Evolutionary conservation across 1,284 basidiomycete species (phyloP).

Genomic region (Puccinia horiana): DNA sequence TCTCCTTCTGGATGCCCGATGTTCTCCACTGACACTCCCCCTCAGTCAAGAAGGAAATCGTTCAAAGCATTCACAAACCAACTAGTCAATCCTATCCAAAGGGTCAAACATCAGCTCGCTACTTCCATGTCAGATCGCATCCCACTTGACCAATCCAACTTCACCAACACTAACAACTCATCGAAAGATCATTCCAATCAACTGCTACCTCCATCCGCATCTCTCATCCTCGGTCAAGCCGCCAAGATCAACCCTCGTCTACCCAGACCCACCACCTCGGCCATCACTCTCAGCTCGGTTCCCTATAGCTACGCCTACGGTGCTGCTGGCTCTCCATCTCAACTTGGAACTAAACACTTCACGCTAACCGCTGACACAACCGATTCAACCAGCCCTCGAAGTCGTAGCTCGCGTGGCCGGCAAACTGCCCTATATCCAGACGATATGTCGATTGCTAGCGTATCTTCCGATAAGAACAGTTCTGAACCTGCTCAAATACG

Average conservation of each 20-base stretch:
- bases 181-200: background rate
- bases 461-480: background rate
- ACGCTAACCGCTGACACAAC: constrained; percentile 12
- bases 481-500: constrained; percentile 11
- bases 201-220: constrained; percentile 31
- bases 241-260: constrained; percentile 16
- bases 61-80: constrained; percentile 42
- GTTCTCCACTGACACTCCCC: constrained; percentile 41
- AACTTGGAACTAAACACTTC: background rate
- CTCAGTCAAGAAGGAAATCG: constrained; percentile 29
- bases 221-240: constrained; percentile 34
- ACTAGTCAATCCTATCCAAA: constrained; percentile 16
- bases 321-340: constrained; percentile 21
- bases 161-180: background rate
- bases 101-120: background rate
- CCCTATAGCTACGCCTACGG: constrained; percentile 42
- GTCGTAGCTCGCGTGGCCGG: background rate
- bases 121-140: constrained; percentile 5
- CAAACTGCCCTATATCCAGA: background rate
- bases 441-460: background rate
- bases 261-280: background rate
- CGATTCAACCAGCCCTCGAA: background rate
- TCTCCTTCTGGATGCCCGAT: background rate
- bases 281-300: constrained; percentile 5
- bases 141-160: background rate